Evolutionary conservation across 257 asterid species (phyloP).

Genomic region (Paulownia fortunei): DNA sequence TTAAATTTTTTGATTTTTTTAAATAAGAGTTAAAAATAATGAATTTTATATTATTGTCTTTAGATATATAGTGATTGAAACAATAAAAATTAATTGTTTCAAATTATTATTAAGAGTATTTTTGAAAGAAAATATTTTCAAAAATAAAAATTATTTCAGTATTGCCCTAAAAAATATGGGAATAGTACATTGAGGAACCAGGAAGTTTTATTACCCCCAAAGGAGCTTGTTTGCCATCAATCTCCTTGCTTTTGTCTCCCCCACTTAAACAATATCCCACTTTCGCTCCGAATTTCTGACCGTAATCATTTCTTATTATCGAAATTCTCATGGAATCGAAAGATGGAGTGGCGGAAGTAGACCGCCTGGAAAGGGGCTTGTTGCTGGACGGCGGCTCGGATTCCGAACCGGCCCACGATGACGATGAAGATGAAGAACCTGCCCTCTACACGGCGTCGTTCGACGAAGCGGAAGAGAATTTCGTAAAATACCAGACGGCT

Average conservation of each 20-base stretch:
- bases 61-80: too few species aligned
- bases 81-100: too few species aligned
- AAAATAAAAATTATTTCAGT: too few species aligned
- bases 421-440: slow-evolving; percentile 43
- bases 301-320: not conserved
- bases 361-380: slow-evolving; percentile 66
- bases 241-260: not conserved
- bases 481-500: slow-evolving; percentile 63
- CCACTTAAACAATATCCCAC: not conserved
- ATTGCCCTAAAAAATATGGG: too few species aligned
- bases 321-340: slow-evolving; percentile 45
- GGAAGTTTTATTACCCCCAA: too few species aligned
- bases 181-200: too few species aligned
- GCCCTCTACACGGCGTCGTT: slow-evolving; percentile 70
- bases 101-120: too few species aligned
- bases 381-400: slow-evolving; percentile 35
- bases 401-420: slow-evolving; percentile 26
- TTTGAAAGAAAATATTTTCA: too few species aligned
- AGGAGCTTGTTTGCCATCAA: too few species aligned
- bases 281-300: not conserved
- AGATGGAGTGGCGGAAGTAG: slow-evolving; percentile 49
- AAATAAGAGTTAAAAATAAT: too few species aligned
- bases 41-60: too few species aligned
- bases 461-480: slow-evolving; percentile 60
- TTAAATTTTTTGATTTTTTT: too few species aligned